These are phyloP conservation scores for Verticillium klebahnii DNA, from an alignment of 2,329 filamentous ascomycete species.

Conservation along the genomic window DNA sequence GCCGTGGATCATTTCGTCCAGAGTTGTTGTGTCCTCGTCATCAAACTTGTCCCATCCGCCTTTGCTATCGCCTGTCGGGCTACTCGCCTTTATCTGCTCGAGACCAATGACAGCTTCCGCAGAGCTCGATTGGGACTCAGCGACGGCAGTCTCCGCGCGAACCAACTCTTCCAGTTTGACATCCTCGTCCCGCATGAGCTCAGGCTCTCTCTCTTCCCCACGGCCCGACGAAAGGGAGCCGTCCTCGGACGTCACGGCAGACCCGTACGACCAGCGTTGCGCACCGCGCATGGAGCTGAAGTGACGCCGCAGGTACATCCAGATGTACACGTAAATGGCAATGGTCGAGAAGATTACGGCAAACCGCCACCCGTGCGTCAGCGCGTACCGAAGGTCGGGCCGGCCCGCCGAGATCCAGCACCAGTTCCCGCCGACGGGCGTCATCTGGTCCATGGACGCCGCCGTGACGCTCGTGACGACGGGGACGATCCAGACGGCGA, in stretches of 20 bases:
- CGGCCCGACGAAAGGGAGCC: not conserved
- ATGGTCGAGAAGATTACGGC: conserved; percentile 34
- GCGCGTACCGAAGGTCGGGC: conserved; percentile 34
- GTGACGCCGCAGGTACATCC: conserved; percentile 24
- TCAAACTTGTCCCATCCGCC: not conserved
- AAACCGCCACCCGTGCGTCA: conserved; percentile 41
- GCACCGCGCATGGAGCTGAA: conserved; percentile 13
- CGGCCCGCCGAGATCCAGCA: conserved; percentile 37
- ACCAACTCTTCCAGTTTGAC: not conserved
- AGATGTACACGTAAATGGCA: conserved; percentile 36
- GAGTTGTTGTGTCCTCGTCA: not conserved
- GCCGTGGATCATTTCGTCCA: conserved; percentile 1
- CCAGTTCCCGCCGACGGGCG: conserved; percentile 38
- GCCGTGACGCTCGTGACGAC: conserved; percentile 28
- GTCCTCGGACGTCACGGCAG: not conserved
- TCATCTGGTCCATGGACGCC: conserved; percentile 21
- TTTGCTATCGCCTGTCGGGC: not conserved
- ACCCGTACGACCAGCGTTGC: not conserved
- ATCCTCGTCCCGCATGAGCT: not conserved
- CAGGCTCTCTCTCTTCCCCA: not conserved
- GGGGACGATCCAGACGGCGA: conserved; percentile 34
- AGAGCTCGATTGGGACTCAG: not conserved
- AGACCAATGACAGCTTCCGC: not conserved
- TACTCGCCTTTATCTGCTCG: not conserved
- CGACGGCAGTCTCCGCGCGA: not conserved